phyloP scores from a whole-genome alignment of 805 yeast species.

The Candida ulmi region DNA sequence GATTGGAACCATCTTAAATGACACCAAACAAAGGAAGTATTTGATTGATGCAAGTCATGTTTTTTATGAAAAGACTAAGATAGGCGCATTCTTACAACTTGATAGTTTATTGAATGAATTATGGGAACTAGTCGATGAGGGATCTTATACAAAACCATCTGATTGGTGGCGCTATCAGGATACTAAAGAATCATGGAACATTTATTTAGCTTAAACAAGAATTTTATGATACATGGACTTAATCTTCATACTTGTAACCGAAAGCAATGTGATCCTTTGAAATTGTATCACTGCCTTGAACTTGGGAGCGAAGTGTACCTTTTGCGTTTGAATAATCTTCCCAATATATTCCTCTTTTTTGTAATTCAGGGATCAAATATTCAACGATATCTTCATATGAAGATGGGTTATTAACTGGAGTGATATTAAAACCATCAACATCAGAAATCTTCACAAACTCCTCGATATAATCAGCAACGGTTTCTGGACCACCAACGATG shows the following conservation, averaged over 20 bases:
- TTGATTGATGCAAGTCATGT: neutral
- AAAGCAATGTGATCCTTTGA: slow-evolving; percentile 5
- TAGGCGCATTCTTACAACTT: neutral
- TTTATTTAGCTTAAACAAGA: neutral
- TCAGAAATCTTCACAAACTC: slow-evolving; percentile 34
- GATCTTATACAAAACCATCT: neutral
- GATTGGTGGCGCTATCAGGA: neutral
- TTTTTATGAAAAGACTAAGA: neutral
- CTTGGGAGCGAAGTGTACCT: slow-evolving; percentile 10
- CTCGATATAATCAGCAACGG: slow-evolving; percentile 37
- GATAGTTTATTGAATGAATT: neutral
- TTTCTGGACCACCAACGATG: slow-evolving; percentile 29
- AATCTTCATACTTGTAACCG: slow-evolving; percentile 2
- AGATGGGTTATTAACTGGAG: slow-evolving; percentile 33
- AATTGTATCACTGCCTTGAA: slow-evolving; percentile 5
- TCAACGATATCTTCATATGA: slow-evolving; percentile 36
- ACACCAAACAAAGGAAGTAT: neutral
- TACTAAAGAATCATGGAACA: neutral
- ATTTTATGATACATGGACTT: too few relatives aligned
- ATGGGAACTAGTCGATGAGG: neutral
- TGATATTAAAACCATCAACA: slow-evolving; percentile 40
- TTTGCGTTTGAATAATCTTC: slow-evolving; percentile 27
- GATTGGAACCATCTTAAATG: neutral
- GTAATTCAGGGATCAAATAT: slow-evolving; percentile 32
- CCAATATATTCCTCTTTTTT: slow-evolving; percentile 31